Evolutionary conservation across 148 eudicot species (phyloP).

Genomic region (Talinum fruticosum): DNA sequence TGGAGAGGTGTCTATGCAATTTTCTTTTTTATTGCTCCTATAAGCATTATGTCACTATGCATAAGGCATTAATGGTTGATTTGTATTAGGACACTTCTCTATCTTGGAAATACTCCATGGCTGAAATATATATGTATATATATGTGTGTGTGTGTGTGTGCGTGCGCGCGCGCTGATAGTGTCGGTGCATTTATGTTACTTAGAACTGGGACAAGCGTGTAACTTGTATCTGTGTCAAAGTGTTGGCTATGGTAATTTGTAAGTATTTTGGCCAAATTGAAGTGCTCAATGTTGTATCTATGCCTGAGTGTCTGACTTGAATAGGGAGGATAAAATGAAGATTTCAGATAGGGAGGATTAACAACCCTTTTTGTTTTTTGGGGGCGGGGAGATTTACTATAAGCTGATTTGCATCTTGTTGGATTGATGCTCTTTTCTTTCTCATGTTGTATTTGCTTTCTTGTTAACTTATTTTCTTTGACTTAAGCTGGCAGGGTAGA

Average conservation of each 20-base stretch:
- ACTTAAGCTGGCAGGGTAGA: conserved; percentile 98
- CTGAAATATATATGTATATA: background rate
- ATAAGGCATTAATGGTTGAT: background rate
- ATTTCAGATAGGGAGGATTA: background rate
- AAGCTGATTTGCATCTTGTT: background rate
- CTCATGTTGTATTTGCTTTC: conserved; percentile 15
- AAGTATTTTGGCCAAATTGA: background rate
- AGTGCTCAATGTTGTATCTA: background rate
- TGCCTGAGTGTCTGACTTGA: no score
- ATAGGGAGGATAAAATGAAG: background rate
- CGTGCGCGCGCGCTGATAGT: no score
- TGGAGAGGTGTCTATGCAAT: background rate
- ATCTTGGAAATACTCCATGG: background rate
- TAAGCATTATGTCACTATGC: background rate
- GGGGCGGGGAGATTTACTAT: conserved; percentile 6
- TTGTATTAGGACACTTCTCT: background rate
- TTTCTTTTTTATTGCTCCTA: background rate
- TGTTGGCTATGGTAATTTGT: background rate
- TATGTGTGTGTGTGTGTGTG: no score
- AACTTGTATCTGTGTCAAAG: background rate
- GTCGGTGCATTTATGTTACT: background rate
- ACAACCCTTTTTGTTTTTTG: background rate
- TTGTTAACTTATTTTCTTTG: conserved; percentile 57
- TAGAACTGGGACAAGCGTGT: background rate
- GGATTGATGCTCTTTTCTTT: background rate